phyloP scores from a whole-genome alignment of 352 stramenopile genomes.

The Globisporangium orthogonon region DNA sequence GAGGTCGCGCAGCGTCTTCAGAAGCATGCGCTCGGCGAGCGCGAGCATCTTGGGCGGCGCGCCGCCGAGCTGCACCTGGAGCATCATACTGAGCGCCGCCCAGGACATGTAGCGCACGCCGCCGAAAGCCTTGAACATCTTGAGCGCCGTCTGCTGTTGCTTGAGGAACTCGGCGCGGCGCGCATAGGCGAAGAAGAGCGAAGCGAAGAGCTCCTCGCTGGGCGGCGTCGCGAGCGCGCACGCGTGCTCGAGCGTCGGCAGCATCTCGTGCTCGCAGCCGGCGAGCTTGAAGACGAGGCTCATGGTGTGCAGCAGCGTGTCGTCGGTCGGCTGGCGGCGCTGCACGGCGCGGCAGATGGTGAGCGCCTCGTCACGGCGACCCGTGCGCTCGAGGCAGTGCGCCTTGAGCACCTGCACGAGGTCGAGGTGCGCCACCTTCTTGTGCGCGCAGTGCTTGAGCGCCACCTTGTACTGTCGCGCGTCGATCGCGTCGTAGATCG shows the following conservation, averaged over 20 bases:
- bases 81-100: slow-evolving; percentile 75
- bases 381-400: slow-evolving; percentile 78
- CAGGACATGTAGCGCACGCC: slow-evolving; percentile 79
- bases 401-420: slow-evolving; percentile 83
- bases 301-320: slow-evolving; percentile 84
- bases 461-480: slow-evolving; percentile 70
- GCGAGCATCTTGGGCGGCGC: slow-evolving; percentile 68
- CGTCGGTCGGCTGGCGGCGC: slow-evolving; percentile 59
- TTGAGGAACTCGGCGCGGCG: slow-evolving; percentile 67
- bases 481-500: slow-evolving; percentile 86
- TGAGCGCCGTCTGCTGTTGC: slow-evolving; percentile 83
- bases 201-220: slow-evolving; percentile 65
- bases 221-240: slow-evolving; percentile 37
- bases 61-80: slow-evolving; percentile 67
- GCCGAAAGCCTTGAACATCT: slow-evolving; percentile 79
- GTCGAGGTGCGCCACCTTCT: slow-evolving; percentile 69
- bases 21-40: slow-evolving; percentile 74
- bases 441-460: slow-evolving; percentile 78
- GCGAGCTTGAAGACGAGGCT: slow-evolving; percentile 74
- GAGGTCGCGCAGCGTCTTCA: slow-evolving; percentile 63
- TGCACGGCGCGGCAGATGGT: slow-evolving; percentile 63
- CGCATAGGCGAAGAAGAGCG: slow-evolving; percentile 68
- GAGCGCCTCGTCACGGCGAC: slow-evolving; percentile 60
- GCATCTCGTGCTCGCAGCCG: slow-evolving; percentile 71
- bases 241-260: slow-evolving; percentile 67